phyloP scores from a whole-genome alignment of 23 red algal species.

The Pyropia haitanensis region DNA sequence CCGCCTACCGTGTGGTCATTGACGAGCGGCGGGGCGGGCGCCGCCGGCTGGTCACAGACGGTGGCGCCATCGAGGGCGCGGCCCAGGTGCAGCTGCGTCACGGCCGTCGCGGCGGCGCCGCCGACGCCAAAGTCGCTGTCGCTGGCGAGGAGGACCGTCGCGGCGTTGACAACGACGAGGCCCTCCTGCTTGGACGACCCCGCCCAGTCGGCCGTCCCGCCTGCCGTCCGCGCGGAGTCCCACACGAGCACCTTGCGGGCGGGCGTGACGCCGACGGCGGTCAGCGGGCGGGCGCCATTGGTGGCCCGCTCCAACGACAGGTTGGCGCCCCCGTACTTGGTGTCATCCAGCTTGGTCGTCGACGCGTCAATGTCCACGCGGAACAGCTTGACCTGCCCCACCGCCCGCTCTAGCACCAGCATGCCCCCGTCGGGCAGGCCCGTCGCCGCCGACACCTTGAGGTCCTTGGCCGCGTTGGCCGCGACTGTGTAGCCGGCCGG shows the following conservation, averaged over 20 bases:
- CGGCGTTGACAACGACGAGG: constrained; percentile 19
- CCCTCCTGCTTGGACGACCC: constrained; percentile 35
- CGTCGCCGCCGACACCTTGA: constrained; percentile 34
- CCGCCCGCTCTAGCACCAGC: constrained; percentile 42
- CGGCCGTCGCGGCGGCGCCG: constrained; percentile 1
- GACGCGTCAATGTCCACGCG: constrained; percentile 15
- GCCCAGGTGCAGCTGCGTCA: constrained; percentile 23
- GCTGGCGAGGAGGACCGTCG: constrained; percentile 21
- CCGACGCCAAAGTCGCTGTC: constrained; percentile 55
- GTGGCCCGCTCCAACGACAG: constrained; percentile 24
- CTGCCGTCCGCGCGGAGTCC: constrained; percentile 25
- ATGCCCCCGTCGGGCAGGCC: constrained; percentile 17
- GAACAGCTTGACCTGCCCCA: constrained; percentile 49
- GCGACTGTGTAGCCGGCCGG: constrained; percentile 21
- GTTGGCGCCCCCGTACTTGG: constrained; percentile 27
- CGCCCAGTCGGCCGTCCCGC: constrained; percentile 26
- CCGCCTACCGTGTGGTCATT: constrained; percentile 1
- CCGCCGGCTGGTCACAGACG: constrained; percentile 32
- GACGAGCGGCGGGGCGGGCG: constrained; percentile 28
- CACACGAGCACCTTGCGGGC: constrained; percentile 24
- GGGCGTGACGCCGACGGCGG: constrained; percentile 19
- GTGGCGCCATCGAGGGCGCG: constrained; percentile 25
- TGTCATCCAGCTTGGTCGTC: constrained; percentile 34
- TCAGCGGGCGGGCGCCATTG: constrained; percentile 14
- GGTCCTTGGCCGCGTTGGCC: constrained; percentile 4